phyloP scores from a whole-genome alignment of 352 stramenopile species.

The Aphanomyces invadans region DNA sequence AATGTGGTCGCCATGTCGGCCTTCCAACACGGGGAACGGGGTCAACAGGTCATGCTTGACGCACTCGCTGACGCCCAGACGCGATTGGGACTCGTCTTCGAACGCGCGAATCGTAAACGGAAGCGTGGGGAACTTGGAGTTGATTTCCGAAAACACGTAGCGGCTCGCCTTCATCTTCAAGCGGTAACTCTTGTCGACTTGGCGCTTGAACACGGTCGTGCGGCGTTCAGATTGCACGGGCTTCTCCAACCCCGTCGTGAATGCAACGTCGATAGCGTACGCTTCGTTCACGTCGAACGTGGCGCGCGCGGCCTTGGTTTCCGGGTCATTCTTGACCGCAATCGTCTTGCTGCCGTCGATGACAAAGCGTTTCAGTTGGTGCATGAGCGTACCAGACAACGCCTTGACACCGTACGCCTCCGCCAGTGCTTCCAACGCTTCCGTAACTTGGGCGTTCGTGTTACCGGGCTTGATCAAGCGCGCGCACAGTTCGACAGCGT shows the following conservation, averaged over 20 bases:
- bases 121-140: conserved; percentile 97
- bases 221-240: conserved; percentile 82
- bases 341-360: conserved; percentile 98
- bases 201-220: conserved; percentile 99
- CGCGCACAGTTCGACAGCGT: conserved; percentile 94
- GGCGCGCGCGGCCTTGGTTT: conserved; percentile 76
- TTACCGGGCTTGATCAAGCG: conserved; percentile 96
- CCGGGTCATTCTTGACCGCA: conserved; percentile 85
- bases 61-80: conserved; percentile 98
- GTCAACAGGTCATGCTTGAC: conserved; percentile 96
- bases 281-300: conserved; percentile 97
- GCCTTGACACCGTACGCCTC: conserved; percentile 94
- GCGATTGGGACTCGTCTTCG: conserved; percentile 92
- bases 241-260: conserved; percentile 97
- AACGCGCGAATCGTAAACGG: conserved; percentile 97
- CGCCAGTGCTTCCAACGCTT: conserved; percentile 92
- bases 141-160: conserved; percentile 96
- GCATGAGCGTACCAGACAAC: conserved; percentile 97
- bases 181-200: conserved; percentile 97
- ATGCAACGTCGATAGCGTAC: conserved; percentile 98
- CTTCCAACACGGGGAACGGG: conserved; percentile 96
- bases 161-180: conserved; percentile 93
- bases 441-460: conserved; percentile 94
- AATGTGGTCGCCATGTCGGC: conserved; percentile 91
- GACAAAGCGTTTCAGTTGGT: conserved; percentile 98